Evolutionary conservation across 495 filamentous ascomycete species (phyloP), one percentile per base, ranked within the genome.

Genomic region (Recurvomyces mirabilis): DNA sequence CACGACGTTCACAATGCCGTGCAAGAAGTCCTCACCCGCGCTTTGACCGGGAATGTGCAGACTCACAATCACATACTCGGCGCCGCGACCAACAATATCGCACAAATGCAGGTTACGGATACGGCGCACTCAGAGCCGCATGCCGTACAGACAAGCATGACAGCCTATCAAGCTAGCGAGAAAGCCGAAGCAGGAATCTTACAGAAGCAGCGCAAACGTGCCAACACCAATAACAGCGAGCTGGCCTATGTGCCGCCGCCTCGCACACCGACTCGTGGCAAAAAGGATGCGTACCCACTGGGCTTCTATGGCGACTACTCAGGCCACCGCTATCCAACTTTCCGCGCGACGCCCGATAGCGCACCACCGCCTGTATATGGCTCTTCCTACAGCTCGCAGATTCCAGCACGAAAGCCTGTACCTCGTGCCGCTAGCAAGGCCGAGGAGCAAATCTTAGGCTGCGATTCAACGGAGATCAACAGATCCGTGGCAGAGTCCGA

Each of bases 251-350:
- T 52, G 9, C 49, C 49, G 15, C 11, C 33, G 9, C 30, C 46
- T 14, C 26, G 35, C 6, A 39, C 51, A 23, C 32, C 32, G 22
- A 37, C 46, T 6, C 51, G 51, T 25, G 38, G 26, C 17, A 25
- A 17, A 15, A 53, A 53, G 25, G 51, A 53, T 26, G 21, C 38
- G 13, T 43, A 41, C 35, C 51, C 51, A 13, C 41, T 53, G 1
- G 51, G 40, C 45, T 49, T 53, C 22, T 53, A 53, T 40, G 36
- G 40, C 17, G 31, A 52, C 33, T 3, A 22, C 15, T 49, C 50
- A 15, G 45, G 39, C 13, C 38, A 47, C 21, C 43, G 45, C 19
- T 53, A 49, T 25, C 49, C 49, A 5, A 36, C n/a, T 10, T 15
- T 46, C 14, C 5, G 22, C 32, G 7, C 17, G 7, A 36, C 19